phyloP scores from a whole-genome alignment of 1,284 basidiomycete genomes.

The Tausonia pullulans region DNA sequence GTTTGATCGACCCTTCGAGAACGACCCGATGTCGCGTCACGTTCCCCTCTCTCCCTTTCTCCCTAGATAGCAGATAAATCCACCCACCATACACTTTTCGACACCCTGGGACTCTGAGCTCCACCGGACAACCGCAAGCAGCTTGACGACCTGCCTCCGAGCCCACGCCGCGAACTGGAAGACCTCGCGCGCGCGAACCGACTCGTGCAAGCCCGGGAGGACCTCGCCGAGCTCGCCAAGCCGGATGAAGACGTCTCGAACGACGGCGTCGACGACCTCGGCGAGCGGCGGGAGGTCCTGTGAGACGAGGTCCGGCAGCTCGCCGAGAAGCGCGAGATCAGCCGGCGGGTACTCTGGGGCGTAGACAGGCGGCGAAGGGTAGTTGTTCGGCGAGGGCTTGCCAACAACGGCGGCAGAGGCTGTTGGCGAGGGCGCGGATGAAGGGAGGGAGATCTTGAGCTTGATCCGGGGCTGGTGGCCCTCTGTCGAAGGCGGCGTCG shows the following conservation, averaged over 20 bases:
- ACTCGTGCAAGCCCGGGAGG: slow-evolving; percentile 69
- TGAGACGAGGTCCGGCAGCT: slow-evolving; percentile 55
- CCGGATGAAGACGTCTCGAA: slow-evolving; percentile 70
- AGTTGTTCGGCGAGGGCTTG: slow-evolving; percentile 24
- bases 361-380: no score
- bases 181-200: slow-evolving; percentile 64
- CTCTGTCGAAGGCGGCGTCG: no score
- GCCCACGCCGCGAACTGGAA: slow-evolving; percentile 78
- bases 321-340: slow-evolving; percentile 43
- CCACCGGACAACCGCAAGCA: slow-evolving; percentile 77
- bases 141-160: slow-evolving; percentile 78
- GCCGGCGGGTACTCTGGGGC: no score
- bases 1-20: background rate
- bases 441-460: background rate
- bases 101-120: slow-evolving; percentile 63
- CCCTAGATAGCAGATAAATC: background rate
- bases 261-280: slow-evolving; percentile 61
- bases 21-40: background rate
- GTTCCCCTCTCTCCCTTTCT: background rate
- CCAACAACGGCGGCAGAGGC: background rate
- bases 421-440: background rate
- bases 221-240: slow-evolving; percentile 77
- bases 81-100: slow-evolving; percentile 64
- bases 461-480: no score
- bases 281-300: slow-evolving; percentile 64